Evolutionary conservation across 1,284 basidiomycete species (phyloP).

Genomic region (Ustilago xerochloae): DNA sequence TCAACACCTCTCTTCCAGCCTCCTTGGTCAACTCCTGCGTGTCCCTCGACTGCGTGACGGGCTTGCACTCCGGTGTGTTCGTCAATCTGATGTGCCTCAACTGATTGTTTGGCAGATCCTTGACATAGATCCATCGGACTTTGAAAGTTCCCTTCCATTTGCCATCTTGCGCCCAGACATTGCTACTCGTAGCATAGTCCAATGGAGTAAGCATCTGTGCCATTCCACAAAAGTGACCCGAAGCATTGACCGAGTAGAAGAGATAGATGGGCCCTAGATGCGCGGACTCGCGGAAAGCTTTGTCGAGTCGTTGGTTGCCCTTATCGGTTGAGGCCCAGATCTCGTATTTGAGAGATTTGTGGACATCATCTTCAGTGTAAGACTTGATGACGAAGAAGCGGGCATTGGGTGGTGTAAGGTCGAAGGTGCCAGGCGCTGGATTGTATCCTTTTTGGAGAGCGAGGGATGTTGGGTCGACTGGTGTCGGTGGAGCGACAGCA

Average conservation of each 20-base stretch:
- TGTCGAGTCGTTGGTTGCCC: slow-evolving; percentile 65
- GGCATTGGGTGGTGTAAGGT: slow-evolving; percentile 41
- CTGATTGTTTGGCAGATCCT: slow-evolving; percentile 64
- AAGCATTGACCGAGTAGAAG: slow-evolving; percentile 67
- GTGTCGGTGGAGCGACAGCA: slow-evolving; percentile 6
- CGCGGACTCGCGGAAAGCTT: slow-evolving; percentile 49
- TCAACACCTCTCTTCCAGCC: slow-evolving; percentile 53
- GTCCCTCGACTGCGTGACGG: slow-evolving; percentile 65
- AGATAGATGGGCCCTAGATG: slow-evolving; percentile 61
- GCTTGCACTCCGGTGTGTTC: slow-evolving; percentile 61
- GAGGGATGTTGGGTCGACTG: slow-evolving; percentile 23
- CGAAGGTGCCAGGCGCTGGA: slow-evolving; percentile 43
- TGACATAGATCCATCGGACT: slow-evolving; percentile 66
- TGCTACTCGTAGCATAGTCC: slow-evolving; percentile 59
- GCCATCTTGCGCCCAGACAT: slow-evolving; percentile 66
- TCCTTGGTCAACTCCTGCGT: slow-evolving; percentile 65
- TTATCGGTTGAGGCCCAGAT: slow-evolving; percentile 68
- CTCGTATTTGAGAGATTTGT: slow-evolving; percentile 63
- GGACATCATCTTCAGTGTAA: slow-evolving; percentile 66
- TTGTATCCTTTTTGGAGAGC: slow-evolving; percentile 51
- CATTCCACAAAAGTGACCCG: slow-evolving; percentile 66
- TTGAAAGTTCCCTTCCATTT: slow-evolving; percentile 68
- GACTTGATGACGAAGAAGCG: slow-evolving; percentile 67
- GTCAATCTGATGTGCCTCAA: slow-evolving; percentile 62
- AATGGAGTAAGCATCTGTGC: slow-evolving; percentile 65